Percentiles rank a stretch among this genome's conserved stretches.
phyloP scores from a whole-genome alignment of 352 stramenopile genomes.

The Globisporangium viniferum region DNA sequence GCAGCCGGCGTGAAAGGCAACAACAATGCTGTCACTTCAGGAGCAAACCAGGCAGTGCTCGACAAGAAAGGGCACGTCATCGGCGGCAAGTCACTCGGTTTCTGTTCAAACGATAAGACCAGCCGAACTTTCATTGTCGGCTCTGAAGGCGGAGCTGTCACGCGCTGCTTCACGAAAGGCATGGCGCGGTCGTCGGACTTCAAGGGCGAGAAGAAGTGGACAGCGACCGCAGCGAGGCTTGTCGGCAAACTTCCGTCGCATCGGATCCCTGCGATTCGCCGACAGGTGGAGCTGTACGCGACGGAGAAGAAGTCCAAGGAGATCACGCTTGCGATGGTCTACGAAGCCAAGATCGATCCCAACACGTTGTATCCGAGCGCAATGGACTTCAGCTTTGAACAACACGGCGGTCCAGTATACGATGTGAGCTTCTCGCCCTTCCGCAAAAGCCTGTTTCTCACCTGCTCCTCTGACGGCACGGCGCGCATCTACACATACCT shows the following conservation, averaged over 20 bases:
- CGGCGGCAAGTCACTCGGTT: conserved; percentile 62
- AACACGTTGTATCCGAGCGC: conserved; percentile 54
- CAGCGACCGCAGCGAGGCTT: conserved; percentile 53
- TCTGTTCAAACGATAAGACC: conserved; percentile 61
- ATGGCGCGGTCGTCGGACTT: conserved; percentile 53
- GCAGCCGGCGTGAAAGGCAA: conserved; percentile 8
- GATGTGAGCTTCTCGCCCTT: conserved; percentile 82
- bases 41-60: neutral
- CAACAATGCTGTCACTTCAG: conserved; percentile 9
- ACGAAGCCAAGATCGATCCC: conserved; percentile 69
- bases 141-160: conserved; percentile 66
- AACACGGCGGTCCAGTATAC: conserved; percentile 75
- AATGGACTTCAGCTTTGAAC: conserved; percentile 75
- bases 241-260: conserved; percentile 50
- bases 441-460: conserved; percentile 76
- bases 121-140: conserved; percentile 75
- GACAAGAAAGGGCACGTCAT: conserved; percentile 28
- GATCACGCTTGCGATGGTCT: conserved; percentile 67
- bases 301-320: conserved; percentile 61
- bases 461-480: conserved; percentile 73
- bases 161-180: conserved; percentile 61
- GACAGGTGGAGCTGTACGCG: conserved; percentile 67
- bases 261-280: conserved; percentile 44
- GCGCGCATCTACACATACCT: conserved; percentile 73
- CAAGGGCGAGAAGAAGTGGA: conserved; percentile 83